Percentiles rank a stretch among this genome's conserved stretches.
Evolutionary conservation across 1,139 yeast species (phyloP).

Genomic region (Taphrina pruni): DNA sequence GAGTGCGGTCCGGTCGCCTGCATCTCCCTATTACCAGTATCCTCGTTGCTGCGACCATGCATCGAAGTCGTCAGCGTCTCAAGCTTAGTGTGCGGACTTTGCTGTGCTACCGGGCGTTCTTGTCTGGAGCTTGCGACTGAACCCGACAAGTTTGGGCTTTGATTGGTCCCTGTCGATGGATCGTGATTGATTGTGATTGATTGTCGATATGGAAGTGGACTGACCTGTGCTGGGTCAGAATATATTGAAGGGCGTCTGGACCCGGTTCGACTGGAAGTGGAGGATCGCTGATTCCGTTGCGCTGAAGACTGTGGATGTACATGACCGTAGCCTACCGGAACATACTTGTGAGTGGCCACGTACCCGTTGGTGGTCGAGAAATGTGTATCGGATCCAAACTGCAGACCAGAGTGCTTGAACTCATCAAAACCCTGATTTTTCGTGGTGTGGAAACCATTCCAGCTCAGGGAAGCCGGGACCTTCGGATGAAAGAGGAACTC

Average conservation of each 20-base stretch:
- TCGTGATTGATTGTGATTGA: background rate
- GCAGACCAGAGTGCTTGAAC: conserved; percentile 45
- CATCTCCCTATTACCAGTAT: background rate
- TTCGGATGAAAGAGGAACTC: conserved; percentile 52
- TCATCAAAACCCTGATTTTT: conserved; percentile 44
- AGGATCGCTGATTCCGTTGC: conserved; percentile 41
- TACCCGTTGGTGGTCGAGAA: conserved; percentile 44
- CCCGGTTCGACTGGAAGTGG: conserved; percentile 29
- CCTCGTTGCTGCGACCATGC: background rate
- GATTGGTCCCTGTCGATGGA: background rate
- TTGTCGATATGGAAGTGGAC: conserved; percentile 7
- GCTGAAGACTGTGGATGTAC: conserved; percentile 35
- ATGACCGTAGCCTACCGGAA: conserved; percentile 33
- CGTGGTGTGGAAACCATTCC: conserved; percentile 50
- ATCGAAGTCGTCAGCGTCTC: background rate
- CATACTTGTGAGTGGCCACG: conserved; percentile 44
- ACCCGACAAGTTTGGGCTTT: background rate
- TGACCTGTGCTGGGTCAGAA: conserved; percentile 1
- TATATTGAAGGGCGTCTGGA: conserved; percentile 20
- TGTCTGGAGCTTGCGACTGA: background rate
- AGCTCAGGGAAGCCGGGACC: conserved; percentile 48
- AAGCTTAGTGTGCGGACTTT: background rate
- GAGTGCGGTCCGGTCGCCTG: background rate
- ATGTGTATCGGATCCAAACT: conserved; percentile 45
- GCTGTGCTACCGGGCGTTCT: background rate